Evolutionary conservation across 345 rosid species (phyloP), one percentile per base, ranked within the genome.

Genomic region (Acer saccharum): DNA sequence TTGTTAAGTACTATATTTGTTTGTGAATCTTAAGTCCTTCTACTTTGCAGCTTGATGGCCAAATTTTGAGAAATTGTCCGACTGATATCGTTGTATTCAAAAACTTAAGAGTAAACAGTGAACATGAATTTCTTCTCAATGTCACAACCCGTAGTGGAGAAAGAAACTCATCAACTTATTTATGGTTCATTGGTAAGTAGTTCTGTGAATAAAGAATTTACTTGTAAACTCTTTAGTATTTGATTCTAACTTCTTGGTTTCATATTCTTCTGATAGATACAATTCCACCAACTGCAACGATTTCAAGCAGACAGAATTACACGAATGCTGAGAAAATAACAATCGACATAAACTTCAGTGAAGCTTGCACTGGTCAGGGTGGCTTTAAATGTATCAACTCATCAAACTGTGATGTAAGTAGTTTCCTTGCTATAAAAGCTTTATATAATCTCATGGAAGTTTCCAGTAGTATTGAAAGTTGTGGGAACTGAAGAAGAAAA

Each of bases 101-200:
- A 41, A 84, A 88, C 81, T 76, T 88, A 35, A 83, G 81, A 16
- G 81, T 61, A 50, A 83, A 88, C 63, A 74, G 52, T n/a, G 23
- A 81, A 57, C 91, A 88, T 72, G 79, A 14, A 62, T 85, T 88
- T 74, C 81, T 78, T 68, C 79, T 88, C 74, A 81, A 81, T 55
- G 88, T 86, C 63, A 84, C 84, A 71, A 80, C 88, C 73, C 23
- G 7, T 6, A 44, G 71, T 58, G 89, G 91, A 69, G 91, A 83
- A 65, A 74, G 61, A 76, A 86, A 81, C 79, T 74, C 89, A 20
- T 84, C 89, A 12, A 74, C 78, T 72, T 86, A 84, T 77, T 84
- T 88, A 58, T 88, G 91, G 91, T 86, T 86, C 69, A 78, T 88
- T 6, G 91, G 91, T 88, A 55, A 80, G 89, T 48, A 71, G 25